phyloP scores from a whole-genome alignment of 2,329 filamentous ascomycete species.

The Ophiostoma quercus region DNA sequence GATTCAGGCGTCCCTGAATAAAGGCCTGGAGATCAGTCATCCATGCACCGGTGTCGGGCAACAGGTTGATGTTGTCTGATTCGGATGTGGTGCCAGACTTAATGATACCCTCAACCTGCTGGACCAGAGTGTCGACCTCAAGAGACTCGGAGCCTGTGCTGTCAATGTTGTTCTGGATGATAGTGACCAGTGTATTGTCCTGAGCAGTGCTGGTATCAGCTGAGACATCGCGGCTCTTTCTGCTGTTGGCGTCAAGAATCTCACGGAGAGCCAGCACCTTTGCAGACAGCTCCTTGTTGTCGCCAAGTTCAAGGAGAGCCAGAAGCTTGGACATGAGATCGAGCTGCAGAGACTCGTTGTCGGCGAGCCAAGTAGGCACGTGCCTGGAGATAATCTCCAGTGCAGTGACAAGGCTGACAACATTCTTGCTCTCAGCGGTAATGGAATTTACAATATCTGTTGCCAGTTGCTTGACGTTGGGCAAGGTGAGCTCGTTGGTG shows the following conservation, averaged over 20 bases:
- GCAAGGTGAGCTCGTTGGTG: slow-evolving; percentile 39
- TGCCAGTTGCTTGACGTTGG: slow-evolving; percentile 33
- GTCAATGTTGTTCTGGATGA: slow-evolving; percentile 54
- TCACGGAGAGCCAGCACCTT: slow-evolving; percentile 42
- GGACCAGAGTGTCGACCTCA: slow-evolving; percentile 49
- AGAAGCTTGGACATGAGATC: slow-evolving; percentile 50
- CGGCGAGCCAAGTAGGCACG: slow-evolving; percentile 41
- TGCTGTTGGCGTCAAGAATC: slow-evolving; percentile 39
- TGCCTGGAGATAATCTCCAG: slow-evolving; percentile 47
- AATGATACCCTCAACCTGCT: slow-evolving; percentile 43
- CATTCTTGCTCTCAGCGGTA: slow-evolving; percentile 23
- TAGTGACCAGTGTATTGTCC: slow-evolving; percentile 37
- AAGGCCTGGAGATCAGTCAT: slow-evolving; percentile 54
- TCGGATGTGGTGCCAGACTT: slow-evolving; percentile 26
- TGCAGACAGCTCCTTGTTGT: slow-evolving; percentile 38
- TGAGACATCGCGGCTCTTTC: slow-evolving; percentile 35
- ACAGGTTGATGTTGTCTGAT: slow-evolving; percentile 42
- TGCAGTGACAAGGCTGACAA: slow-evolving; percentile 38
- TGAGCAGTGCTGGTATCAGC: slow-evolving; percentile 41
- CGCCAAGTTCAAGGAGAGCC: slow-evolving; percentile 46
- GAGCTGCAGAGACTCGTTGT: slow-evolving; percentile 45
- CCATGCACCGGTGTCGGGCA: slow-evolving; percentile 65
- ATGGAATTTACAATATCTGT: slow-evolving; percentile 32
- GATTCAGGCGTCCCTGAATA: slow-evolving; percentile 48
- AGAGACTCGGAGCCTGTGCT: slow-evolving; percentile 46